Percentiles rank a stretch among this genome's conserved stretches.
Conservation (phyloP, 805 yeast species). For the Sugiyamaella chiloensis region DNA sequence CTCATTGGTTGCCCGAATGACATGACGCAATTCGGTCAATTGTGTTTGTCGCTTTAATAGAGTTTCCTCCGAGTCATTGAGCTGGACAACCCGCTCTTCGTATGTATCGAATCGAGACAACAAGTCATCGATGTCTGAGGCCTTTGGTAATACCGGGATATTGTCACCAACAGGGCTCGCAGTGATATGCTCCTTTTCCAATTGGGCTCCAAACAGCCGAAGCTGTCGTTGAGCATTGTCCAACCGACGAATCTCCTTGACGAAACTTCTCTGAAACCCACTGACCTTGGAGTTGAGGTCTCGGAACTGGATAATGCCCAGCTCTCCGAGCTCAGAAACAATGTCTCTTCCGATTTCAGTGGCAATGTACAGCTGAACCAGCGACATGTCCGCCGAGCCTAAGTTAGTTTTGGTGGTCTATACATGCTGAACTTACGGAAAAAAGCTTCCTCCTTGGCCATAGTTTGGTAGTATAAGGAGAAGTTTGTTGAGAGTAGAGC, state of each 20-base stretch:
- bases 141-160: conserved; percentile 38
- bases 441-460: conserved; percentile 32
- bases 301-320: conserved; percentile 82
- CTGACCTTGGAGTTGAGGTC: conserved; percentile 80
- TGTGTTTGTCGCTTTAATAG: conserved; percentile 61
- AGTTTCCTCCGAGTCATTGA: conserved; percentile 64
- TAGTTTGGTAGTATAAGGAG: conserved; percentile 5
- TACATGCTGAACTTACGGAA: conserved; percentile 30
- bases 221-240: conserved; percentile 90
- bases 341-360: conserved; percentile 86
- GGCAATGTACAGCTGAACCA: conserved; percentile 87
- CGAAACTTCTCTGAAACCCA: conserved; percentile 87
- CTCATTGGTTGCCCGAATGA: conserved; percentile 44
- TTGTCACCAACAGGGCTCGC: conserved; percentile 36
- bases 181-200: conserved; percentile 31
- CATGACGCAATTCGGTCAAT: conserved; percentile 69
- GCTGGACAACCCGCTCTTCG: conserved; percentile 71
- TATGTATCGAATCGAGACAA: conserved; percentile 58
- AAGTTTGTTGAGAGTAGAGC: too few relatives aligned
- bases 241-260: conserved; percentile 75
- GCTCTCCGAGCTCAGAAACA: conserved; percentile 80
- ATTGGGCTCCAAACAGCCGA: conserved; percentile 38
- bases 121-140: conserved; percentile 70
- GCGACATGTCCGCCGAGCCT: conserved; percentile 96
- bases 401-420: neutral